Evolutionary conservation across 208 protist species (phyloP).

Genomic region (Porcisia deanei): DNA sequence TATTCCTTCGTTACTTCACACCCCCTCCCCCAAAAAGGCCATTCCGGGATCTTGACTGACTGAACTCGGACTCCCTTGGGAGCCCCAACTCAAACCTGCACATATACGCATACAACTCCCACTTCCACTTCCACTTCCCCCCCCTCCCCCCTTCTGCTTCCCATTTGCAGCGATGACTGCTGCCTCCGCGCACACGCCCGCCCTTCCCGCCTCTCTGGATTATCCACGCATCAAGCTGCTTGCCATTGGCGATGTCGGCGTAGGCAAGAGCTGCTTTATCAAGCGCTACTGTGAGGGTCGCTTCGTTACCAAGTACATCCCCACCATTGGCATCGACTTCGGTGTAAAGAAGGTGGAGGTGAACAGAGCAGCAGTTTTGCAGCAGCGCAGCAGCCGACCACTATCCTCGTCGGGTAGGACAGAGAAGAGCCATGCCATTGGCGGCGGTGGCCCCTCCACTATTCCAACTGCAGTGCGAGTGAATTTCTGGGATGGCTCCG

Average conservation of each 20-base stretch:
- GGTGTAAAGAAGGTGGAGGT: conserved; percentile 92
- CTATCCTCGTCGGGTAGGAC: not conserved
- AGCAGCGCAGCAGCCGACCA: not conserved
- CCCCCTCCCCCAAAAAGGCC: no score
- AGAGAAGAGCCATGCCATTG: not conserved
- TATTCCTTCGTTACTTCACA: no score
- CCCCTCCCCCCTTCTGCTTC: not conserved
- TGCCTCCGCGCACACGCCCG: not conserved
- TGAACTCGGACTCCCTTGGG: no score
- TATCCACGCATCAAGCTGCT: conserved; percentile 90
- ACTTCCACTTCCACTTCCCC: not conserved
- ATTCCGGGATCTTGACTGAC: no score
- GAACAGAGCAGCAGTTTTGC: conserved; percentile 19
- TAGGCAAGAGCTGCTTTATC: conserved; percentile 96
- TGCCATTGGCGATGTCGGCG: conserved; percentile 81
- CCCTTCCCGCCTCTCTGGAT: conserved; percentile 30
- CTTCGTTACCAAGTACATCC: conserved; percentile 96
- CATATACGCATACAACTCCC: not conserved
- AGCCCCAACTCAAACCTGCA: not conserved
- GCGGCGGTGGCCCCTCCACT: not conserved
- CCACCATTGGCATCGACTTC: conserved; percentile 98
- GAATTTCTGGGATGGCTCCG: conserved; percentile 97
- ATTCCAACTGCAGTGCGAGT: conserved; percentile 66
- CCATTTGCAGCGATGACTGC: not conserved
- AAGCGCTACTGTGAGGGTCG: conserved; percentile 97